These are phyloP conservation scores for Ophiostoma piceae DNA, from an alignment of 2,329 filamentous ascomycete genomes.

Conservation along the genomic window DNA sequence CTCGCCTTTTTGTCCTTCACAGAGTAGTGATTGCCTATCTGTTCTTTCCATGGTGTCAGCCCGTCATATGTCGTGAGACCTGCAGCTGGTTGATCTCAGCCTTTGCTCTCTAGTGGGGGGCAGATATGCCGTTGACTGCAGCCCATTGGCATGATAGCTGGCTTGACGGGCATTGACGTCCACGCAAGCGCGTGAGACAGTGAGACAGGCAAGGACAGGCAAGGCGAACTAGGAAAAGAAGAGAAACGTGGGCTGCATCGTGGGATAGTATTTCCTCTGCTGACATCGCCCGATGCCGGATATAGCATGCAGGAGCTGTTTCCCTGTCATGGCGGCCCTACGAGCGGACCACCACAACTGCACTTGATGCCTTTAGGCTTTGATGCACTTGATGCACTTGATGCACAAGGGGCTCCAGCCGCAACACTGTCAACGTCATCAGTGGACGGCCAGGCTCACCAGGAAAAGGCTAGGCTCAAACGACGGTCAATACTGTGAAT, in stretches of 20 bases:
- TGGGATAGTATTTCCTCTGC: neutral
- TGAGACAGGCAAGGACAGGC: neutral
- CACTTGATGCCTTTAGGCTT: no score
- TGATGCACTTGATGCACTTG: neutral
- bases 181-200: constrained; percentile 3
- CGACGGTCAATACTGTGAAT: neutral
- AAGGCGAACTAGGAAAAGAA: neutral
- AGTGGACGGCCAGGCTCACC: neutral
- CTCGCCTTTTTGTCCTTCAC: neutral
- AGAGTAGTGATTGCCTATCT: no score
- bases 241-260: neutral
- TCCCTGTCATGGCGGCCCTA: neutral
- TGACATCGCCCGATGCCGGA: neutral
- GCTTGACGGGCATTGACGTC: neutral
- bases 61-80: neutral
- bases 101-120: neutral
- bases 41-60: neutral
- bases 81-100: neutral
- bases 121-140: neutral
- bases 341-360: neutral
- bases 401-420: constrained; percentile 8
- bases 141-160: neutral
- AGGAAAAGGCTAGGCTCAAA: neutral
- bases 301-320: neutral
- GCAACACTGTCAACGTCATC: constrained; percentile 18